A percentile compares a stretch with the other conserved stretches of the same genome.
phyloP scores from a whole-genome alignment of 164 flowering plant species.

The Santalum album region DNA sequence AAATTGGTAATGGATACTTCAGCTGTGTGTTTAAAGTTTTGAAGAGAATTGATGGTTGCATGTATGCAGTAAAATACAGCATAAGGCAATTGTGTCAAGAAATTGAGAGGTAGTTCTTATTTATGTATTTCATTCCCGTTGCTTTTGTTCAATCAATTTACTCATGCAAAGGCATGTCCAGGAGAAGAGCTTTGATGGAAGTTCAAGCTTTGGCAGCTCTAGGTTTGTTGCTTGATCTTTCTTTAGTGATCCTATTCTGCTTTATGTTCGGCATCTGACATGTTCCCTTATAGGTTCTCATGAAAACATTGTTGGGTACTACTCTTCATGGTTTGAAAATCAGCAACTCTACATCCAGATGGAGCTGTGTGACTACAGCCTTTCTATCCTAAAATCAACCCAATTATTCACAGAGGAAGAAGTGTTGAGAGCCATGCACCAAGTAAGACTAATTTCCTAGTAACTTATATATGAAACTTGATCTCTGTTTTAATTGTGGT shows the following conservation, averaged over 20 bases:
- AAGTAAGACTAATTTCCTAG: conserved; percentile 30
- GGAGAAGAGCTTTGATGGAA: conserved; percentile 93
- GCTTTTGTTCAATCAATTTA: conserved; percentile 7
- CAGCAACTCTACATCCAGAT: conserved; percentile 88
- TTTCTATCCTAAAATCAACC: conserved; percentile 34
- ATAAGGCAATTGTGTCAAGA: conserved; percentile 57
- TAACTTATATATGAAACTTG: no score
- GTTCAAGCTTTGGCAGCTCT: conserved; percentile 94
- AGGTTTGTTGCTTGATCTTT: conserved; percentile 33
- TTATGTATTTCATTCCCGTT: not conserved
- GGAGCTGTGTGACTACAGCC: conserved; percentile 87
- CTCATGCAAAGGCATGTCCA: conserved; percentile 23
- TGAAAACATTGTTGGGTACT: conserved; percentile 74
- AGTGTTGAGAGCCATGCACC: conserved; percentile 46
- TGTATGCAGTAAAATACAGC: conserved; percentile 92
- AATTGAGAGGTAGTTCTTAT: conserved; percentile 54
- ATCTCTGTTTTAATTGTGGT: not conserved
- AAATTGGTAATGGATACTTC: conserved; percentile 87
- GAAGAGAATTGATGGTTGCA: conserved; percentile 92
- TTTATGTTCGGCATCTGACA: not conserved
- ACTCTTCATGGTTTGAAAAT: conserved; percentile 91
- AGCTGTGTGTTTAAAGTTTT: conserved; percentile 75
- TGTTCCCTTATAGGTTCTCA: conserved; percentile 46
- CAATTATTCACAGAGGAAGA: conserved; percentile 42
- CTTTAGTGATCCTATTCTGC: not conserved